Evolutionary conservation across 768 basidiomycete genomes (phyloP), one percentile per base, ranked within the genome.

Genomic region (Chalciporus chontae): DNA sequence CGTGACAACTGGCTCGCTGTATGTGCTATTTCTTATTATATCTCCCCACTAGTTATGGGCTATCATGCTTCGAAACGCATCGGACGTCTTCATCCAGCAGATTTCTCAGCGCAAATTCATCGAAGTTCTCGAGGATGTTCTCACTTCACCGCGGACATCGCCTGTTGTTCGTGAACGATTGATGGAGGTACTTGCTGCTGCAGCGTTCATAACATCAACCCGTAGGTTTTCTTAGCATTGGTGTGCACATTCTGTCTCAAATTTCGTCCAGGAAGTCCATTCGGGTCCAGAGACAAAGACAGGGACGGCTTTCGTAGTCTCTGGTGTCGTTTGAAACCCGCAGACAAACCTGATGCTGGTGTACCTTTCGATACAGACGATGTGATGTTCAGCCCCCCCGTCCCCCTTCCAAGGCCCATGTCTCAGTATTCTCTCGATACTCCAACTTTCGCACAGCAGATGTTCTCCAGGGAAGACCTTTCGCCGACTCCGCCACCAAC

Each of bases 11-110:
- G n/a, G 1, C 26, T 39, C 43, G 8, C 44, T 36, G 19, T 40
- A 5, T 47, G 41, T 17, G 26, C 40, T 8, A 3, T n/a, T 23
- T 29, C 14, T 42, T 34, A 52, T 51, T 8, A 59, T 42, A 43
- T 45, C 18, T 17, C 29, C 31, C 26, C 24, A 6, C 18, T 54
- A 90, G 87, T 63, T 96, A 7, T 94, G 92, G 93, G 85, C 91
- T 3, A 85, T 94, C 57, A 87, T 94, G 85, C 77, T 94, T 32
- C 82, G 83, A 24, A 94, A 94, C 61, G 84, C 84, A 3, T 79
- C 83, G 0, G 81, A 85, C 9, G 61, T 79, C 13, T 92, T 94
- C 60, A 78, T 90, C 31, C 66, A 76, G 11, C 84, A 89, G 57
- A 84, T 81, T 34, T 77, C 80, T 13, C 74, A 83, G 27, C 81